phyloP scores from a whole-genome alignment of 163 green algal species.

The Volvox carteri region DNA sequence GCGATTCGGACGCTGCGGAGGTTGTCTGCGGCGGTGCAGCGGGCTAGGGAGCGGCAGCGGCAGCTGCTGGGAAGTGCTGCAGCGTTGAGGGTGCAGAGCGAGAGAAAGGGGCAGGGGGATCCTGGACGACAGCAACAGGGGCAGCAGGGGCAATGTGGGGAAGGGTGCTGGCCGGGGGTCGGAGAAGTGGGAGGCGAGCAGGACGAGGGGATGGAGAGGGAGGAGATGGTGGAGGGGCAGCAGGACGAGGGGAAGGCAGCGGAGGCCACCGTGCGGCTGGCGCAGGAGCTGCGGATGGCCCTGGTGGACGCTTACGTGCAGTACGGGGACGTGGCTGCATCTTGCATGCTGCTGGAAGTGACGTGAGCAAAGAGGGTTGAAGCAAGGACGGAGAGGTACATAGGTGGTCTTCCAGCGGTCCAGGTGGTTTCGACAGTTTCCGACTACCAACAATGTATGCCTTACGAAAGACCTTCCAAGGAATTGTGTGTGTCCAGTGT shows the following conservation, averaged over 20 bases:
- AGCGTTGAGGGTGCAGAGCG: background rate
- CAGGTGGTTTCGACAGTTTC: too few species aligned
- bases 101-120: background rate
- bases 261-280: background rate
- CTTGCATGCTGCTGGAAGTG: background rate
- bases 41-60: conserved; percentile 8
- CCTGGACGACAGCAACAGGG: background rate
- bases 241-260: background rate
- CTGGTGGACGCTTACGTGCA: background rate
- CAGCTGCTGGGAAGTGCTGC: background rate
- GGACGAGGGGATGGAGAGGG: background rate
- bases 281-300: background rate
- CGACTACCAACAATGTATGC: too few species aligned
- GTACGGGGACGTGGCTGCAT: background rate
- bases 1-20: conserved; percentile 14
- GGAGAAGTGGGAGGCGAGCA: background rate
- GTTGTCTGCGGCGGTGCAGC: background rate
- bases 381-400: too few species aligned
- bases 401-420: too few species aligned
- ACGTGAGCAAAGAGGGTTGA: too few species aligned
- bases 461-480: too few species aligned
- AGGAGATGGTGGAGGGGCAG: background rate
- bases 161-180: background rate
- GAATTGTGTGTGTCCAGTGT: too few species aligned
- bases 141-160: background rate